Conservation (phyloP, 1,139 yeast species). For the Protomyces lactucae-debilis region DNA sequence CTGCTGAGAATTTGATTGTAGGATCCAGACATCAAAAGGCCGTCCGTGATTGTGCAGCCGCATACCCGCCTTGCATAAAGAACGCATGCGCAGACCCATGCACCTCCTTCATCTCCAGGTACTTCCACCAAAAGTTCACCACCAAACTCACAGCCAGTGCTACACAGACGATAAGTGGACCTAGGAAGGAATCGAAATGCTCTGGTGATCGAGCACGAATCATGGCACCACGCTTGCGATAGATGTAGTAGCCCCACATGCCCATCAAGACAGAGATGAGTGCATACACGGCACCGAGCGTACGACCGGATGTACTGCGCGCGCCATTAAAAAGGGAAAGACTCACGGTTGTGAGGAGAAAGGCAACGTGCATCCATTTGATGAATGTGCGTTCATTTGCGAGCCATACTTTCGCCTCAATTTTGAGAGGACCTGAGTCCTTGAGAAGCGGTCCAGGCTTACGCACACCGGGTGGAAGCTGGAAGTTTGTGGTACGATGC, state of each 20-base stretch:
- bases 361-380: constrained; percentile 92
- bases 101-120: constrained; percentile 12
- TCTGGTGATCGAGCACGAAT: constrained; percentile 73
- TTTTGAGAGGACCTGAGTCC: constrained; percentile 85
- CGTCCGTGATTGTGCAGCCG: neutral
- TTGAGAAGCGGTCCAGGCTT: constrained; percentile 75
- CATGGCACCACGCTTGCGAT: constrained; percentile 61
- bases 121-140: constrained; percentile 48
- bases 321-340: constrained; percentile 70
- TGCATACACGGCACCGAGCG: constrained; percentile 74
- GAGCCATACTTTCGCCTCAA: constrained; percentile 96
- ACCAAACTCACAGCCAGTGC: constrained; percentile 64
- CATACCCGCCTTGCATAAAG: neutral
- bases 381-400: constrained; percentile 97
- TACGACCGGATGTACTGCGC: constrained; percentile 38
- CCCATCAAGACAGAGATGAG: constrained; percentile 75
- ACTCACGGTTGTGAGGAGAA: constrained; percentile 78
- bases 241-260: constrained; percentile 81
- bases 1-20: no score
- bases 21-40: neutral
- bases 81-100: neutral
- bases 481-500: neutral
- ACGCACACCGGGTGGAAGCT: constrained; percentile 78
- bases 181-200: constrained; percentile 83
- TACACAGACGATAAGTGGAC: constrained; percentile 73